Evolutionary conservation across 139 green algal species (phyloP).

Genomic region (Tetradesmus obliquus): DNA sequence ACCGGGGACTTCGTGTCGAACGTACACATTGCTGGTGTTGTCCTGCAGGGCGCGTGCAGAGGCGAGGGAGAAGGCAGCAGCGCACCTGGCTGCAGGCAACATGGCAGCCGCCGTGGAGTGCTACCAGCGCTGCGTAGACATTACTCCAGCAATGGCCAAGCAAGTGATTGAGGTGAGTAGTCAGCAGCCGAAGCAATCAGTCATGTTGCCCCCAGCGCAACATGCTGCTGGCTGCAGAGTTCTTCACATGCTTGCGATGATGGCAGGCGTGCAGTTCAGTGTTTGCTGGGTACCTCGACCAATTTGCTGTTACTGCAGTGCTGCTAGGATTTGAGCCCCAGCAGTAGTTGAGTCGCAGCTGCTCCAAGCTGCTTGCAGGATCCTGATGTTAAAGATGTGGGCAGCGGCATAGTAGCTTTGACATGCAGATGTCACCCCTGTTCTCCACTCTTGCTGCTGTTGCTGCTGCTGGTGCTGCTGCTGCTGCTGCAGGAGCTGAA

Average conservation of each 20-base stretch:
- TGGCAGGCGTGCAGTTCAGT: too few relatives aligned
- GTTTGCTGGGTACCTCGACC: too few relatives aligned
- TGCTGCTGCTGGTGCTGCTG: not conserved
- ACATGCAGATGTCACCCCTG: too few relatives aligned
- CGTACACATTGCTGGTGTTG: not conserved
- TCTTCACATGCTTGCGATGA: not conserved
- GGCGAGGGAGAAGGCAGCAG: slow-evolving; percentile 62
- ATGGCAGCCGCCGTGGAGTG: slow-evolving; percentile 81
- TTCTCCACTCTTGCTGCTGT: not conserved
- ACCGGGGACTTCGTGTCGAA: too few relatives aligned
- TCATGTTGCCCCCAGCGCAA: not conserved
- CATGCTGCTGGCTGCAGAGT: not conserved
- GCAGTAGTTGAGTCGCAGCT: too few relatives aligned
- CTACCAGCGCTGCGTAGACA: slow-evolving; percentile 90
- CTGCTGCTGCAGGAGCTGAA: slow-evolving; percentile 69
- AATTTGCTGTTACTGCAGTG: too few relatives aligned
- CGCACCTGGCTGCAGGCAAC: slow-evolving; percentile 81
- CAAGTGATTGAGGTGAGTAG: slow-evolving; percentile 75
- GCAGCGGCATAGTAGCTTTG: too few relatives aligned
- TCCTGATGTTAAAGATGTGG: too few relatives aligned
- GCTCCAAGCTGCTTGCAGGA: too few relatives aligned
- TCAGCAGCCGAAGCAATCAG: not conserved
- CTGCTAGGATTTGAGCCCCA: too few relatives aligned
- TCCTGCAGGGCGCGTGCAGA: slow-evolving; percentile 64
- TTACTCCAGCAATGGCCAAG: slow-evolving; percentile 87